Percentiles rank a stretch among this genome's conserved stretches.
Conservation (phyloP, 139 green algal genomes). For the Tetradesmus lagerheimii region DNA sequence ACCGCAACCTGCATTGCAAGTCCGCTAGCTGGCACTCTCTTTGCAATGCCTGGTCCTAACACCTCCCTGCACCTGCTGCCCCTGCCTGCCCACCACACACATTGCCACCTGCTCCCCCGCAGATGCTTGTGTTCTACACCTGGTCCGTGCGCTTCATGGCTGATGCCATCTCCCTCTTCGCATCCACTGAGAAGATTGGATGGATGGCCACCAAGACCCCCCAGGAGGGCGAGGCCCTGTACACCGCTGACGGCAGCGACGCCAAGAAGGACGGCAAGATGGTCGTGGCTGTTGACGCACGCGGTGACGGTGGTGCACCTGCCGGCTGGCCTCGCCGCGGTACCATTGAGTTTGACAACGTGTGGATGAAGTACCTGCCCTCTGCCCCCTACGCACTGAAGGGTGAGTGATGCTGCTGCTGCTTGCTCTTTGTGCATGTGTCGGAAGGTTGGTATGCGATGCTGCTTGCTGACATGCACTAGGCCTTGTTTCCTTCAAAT, state of each 20-base stretch:
- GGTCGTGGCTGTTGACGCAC: background rate
- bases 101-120: background rate
- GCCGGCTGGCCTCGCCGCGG: slow-evolving; percentile 54
- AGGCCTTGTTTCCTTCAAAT: too few relatives aligned
- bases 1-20: background rate
- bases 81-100: too few relatives aligned
- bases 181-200: slow-evolving; percentile 59
- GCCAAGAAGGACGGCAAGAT: background rate
- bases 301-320: background rate
- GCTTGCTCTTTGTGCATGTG: background rate
- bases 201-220: slow-evolving; percentile 64
- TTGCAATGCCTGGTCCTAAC: background rate
- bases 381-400: slow-evolving; percentile 41
- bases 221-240: slow-evolving; percentile 47
- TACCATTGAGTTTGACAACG: slow-evolving; percentile 51
- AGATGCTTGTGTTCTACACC: slow-evolving; percentile 66
- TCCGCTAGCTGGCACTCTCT: background rate
- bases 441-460: too few relatives aligned
- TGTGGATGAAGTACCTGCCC: slow-evolving; percentile 51
- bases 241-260: background rate
- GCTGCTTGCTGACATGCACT: too few relatives aligned
- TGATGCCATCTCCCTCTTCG: slow-evolving; percentile 59
- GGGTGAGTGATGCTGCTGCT: slow-evolving; percentile 13
- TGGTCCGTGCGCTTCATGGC: slow-evolving; percentile 60
- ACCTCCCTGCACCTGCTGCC: background rate